Base-by-base conservation (phyloP, 768 basidiomycete genomes). In the Amanita pseudoporphyria region DNA sequence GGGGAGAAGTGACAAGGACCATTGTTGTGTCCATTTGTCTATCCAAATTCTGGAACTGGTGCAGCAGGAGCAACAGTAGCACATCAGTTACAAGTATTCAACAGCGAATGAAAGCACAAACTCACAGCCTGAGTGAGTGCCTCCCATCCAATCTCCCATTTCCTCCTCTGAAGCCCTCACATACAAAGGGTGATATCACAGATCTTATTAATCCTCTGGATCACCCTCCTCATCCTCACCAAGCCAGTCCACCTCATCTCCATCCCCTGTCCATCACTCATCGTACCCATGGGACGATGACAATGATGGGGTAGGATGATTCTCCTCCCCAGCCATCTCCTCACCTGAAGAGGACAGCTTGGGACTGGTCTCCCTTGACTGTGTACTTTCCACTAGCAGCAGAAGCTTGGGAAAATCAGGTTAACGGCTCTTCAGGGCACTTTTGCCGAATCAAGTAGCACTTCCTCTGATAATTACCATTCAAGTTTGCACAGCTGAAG, bases 11-110 rank as follows among this genome's bases (percentile, higher is more conserved):
- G 21, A 90, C 66, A 0, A 90, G 65, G 21, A 89, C 64, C 68
- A 90, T 73, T 0, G 84, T 88, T 7, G 86, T 73, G 55, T 89
- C 87, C 3, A 87, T 90, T 62, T 88, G 84, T 38, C 84, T 74
- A 65, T 89, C 87, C 26, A 90, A 66, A 28, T 73, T 73, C 66
- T 86, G 82, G 72, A 90, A 84, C 87, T 90, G 53, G 30, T 54
- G 21, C 37, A 49, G 54, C 13, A n/a, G n/a, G n/a, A n/a, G n/a
- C n/a, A n/a, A n/a, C n/a, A n/a, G n/a, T n/a, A n/a, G n/a, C n/a
- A n/a, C n/a, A n/a, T n/a, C n/a, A n/a, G 40, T 35, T 26, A 38
- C n/a, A n/a, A n/a, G 18, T 39, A 26, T 46, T 38, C 5, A 31
- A 12, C 33, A 7, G 5, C 9, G 14, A 65, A 49, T 18, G 12